phyloP scores from a whole-genome alignment of 768 basidiomycete genomes.

The Pleurotus platypus region DNA sequence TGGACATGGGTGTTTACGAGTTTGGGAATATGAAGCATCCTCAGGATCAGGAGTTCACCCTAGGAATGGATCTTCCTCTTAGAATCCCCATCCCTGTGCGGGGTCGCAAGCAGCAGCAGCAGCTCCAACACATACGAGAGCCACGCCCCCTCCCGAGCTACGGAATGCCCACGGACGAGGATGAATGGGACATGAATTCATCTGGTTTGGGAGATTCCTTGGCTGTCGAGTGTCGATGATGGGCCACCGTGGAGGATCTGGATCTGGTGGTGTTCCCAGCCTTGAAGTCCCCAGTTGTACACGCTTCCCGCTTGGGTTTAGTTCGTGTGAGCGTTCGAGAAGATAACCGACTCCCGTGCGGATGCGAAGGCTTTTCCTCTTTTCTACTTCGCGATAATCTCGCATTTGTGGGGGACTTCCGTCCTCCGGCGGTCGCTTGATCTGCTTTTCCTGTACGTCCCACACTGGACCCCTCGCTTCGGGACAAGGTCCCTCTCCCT shows the following conservation, averaged over 20 bases:
- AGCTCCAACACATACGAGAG: neutral
- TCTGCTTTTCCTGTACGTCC: neutral
- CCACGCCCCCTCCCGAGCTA: neutral
- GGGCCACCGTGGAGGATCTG: neutral
- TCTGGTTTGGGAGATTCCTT: neutral
- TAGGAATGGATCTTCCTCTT: constrained; percentile 39
- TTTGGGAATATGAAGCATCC: constrained; percentile 10
- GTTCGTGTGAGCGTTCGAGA: too few relatives aligned
- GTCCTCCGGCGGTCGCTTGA: neutral
- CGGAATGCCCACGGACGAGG: neutral
- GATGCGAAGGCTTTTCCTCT: constrained; percentile 2
- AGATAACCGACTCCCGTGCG: neutral
- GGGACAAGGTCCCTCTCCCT: neutral
- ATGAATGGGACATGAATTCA: constrained; percentile 2
- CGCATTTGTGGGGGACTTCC: neutral
- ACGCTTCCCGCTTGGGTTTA: neutral
- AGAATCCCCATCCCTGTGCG: constrained; percentile 8
- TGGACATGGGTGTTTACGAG: constrained; percentile 15
- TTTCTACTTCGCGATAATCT: constrained; percentile 5
- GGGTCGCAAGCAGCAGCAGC: neutral
- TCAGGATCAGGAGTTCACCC: constrained; percentile 36
- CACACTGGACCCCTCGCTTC: too few relatives aligned
- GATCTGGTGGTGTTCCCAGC: neutral
- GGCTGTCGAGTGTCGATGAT: constrained; percentile 3
- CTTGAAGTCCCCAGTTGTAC: neutral